Conservation (phyloP, 768 basidiomycete species). For the Rhizopogon salebrosus region DNA sequence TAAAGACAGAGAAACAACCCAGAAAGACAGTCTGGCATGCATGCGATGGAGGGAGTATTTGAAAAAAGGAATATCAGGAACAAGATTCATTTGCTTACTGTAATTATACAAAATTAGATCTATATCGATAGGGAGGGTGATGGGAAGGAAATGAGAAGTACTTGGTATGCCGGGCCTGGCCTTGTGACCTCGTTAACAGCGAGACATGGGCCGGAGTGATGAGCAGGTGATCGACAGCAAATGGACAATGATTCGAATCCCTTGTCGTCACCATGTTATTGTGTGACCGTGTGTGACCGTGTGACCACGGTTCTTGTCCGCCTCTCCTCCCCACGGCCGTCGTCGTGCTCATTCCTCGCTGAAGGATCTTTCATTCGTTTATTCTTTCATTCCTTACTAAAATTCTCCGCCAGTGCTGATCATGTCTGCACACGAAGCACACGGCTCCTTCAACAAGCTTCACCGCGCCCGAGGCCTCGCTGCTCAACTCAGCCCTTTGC, state of each 20-base stretch:
- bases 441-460: conserved; percentile 2
- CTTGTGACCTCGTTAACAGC: no score
- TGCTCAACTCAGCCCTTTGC: conserved; percentile 8
- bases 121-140: no score
- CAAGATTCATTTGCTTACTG: no score
- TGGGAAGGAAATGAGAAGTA: no score
- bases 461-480: conserved; percentile 3
- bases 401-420: not conserved
- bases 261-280: conserved; percentile 2
- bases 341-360: not conserved
- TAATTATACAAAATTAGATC: not conserved
- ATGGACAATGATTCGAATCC: no score
- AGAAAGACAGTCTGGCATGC: conserved; percentile 20
- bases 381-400: conserved; percentile 17
- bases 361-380: conserved; percentile 15
- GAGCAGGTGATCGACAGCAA: no score
- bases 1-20: conserved; percentile 10
- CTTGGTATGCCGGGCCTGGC: no score
- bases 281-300: no score
- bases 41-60: not conserved
- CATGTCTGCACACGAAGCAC: conserved; percentile 14
- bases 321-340: not conserved
- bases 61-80: not conserved
- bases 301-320: no score
- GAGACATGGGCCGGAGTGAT: no score